Evolutionary conservation across 208 protist species (phyloP).

Genomic region (Trypanosoma platydactyli): DNA sequence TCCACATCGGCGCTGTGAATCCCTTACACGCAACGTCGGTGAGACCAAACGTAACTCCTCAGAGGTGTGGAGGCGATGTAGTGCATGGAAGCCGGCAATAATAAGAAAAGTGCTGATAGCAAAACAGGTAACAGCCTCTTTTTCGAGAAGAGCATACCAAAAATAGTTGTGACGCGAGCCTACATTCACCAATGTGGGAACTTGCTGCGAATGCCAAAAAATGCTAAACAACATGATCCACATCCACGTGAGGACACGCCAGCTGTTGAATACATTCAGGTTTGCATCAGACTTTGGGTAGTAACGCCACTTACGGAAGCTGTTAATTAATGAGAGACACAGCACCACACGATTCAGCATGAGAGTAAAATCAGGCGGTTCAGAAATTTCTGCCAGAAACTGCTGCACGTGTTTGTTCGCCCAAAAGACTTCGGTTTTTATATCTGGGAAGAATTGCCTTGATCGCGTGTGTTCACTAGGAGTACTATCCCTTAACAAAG

Average conservation of each 20-base stretch:
- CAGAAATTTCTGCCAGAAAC: conserved; percentile 21
- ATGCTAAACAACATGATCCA: conserved; percentile 31
- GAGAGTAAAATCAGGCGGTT: conserved; percentile 25
- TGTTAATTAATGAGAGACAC: conserved; percentile 35
- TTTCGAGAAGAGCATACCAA: conserved; percentile 27
- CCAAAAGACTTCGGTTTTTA: conserved; percentile 13
- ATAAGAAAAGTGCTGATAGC: conserved; percentile 36
- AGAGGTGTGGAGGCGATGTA: conserved; percentile 29
- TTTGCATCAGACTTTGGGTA: conserved; percentile 26
- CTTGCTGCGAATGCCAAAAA: conserved; percentile 28
- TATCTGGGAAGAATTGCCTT: conserved; percentile 11
- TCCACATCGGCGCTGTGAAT: not conserved
- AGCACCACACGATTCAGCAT: conserved; percentile 24
- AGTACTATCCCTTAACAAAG: not conserved
- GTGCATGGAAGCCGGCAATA: conserved; percentile 30
- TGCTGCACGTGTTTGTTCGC: conserved; percentile 21
- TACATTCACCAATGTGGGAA: conserved; percentile 21
- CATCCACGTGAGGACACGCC: conserved; percentile 29
- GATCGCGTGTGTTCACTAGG: not conserved
- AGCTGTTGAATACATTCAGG: conserved; percentile 39
- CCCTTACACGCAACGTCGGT: conserved; percentile 10
- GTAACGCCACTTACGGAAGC: conserved; percentile 33
- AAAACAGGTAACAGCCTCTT: conserved; percentile 23
- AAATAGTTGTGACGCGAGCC: conserved; percentile 6
- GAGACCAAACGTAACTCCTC: conserved; percentile 19